Conservation (phyloP, 371 early-diverging fungal genomes). For the Saksenaea vasiformis region DNA sequence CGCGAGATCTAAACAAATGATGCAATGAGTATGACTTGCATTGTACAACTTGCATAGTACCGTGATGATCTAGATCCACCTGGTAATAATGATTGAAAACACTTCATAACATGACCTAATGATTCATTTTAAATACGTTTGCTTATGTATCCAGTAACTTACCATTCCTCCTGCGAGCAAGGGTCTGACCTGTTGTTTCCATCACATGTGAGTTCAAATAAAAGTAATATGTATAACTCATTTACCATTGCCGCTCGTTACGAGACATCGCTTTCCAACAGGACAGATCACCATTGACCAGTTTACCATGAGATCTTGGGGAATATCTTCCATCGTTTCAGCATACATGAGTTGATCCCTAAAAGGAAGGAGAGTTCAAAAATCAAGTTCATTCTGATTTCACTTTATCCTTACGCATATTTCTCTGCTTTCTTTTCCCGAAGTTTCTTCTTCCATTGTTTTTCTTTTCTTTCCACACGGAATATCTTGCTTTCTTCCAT, state of each 20-base stretch:
- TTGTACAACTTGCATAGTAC: background rate
- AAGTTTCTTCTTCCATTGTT: slow-evolving; percentile 14
- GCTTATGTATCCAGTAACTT: background rate
- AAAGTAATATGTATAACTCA: background rate
- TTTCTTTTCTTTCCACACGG: slow-evolving; percentile 6
- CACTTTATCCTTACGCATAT: background rate
- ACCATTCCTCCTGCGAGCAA: slow-evolving; percentile 40
- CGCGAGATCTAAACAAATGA: background rate
- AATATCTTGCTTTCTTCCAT: slow-evolving; percentile 3
- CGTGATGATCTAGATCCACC: slow-evolving; percentile 47
- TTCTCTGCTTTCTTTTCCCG: background rate
- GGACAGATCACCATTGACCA: slow-evolving; percentile 61
- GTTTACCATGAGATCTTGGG: slow-evolving; percentile 48
- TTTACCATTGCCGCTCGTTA: slow-evolving; percentile 56
- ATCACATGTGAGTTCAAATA: background rate
- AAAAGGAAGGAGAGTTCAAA: background rate
- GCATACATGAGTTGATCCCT: slow-evolving; percentile 67
- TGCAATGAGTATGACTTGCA: background rate
- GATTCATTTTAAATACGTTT: background rate
- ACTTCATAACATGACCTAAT: slow-evolving; percentile 34
- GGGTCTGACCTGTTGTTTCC: slow-evolving; percentile 28
- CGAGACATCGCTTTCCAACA: slow-evolving; percentile 62
- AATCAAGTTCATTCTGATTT: background rate
- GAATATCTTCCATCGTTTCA: slow-evolving; percentile 56
- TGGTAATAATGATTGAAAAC: slow-evolving; percentile 60